phyloP scores from a whole-genome alignment of 768 basidiomycete species.

The Phanerochaete carnosa region DNA sequence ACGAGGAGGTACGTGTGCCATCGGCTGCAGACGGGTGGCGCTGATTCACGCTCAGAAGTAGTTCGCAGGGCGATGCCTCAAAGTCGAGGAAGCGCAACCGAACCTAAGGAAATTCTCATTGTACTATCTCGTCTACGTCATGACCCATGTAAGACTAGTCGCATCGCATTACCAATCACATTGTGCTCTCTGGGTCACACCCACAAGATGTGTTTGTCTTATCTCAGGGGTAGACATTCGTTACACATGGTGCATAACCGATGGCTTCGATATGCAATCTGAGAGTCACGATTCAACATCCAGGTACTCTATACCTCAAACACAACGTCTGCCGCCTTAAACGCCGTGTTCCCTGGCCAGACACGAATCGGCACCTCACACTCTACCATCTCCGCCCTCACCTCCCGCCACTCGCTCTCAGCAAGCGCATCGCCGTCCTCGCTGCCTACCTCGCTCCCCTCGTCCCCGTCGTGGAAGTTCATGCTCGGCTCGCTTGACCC shows the following conservation, averaged over 20 bases:
- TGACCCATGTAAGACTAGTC: background rate
- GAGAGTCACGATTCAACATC: too few species aligned
- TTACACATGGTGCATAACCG: too few species aligned
- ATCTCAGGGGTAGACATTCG: too few species aligned
- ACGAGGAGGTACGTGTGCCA: constrained; percentile 53
- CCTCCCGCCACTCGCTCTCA: constrained; percentile 63
- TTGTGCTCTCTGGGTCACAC: background rate
- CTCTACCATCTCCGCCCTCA: constrained; percentile 84
- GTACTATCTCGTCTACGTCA: background rate
- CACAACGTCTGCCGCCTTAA: constrained; percentile 73
- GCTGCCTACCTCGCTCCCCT: constrained; percentile 30
- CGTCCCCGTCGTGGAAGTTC: constrained; percentile 56
- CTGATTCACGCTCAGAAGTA: constrained; percentile 25
- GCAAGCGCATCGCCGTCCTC: constrained; percentile 26
- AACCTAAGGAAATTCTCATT: constrained; percentile 26
- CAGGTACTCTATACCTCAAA: constrained; percentile 55
- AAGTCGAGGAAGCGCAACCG: constrained; percentile 62
- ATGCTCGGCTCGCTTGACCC: constrained; percentile 38
- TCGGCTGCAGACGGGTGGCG: background rate
- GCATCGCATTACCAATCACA: background rate
- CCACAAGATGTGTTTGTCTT: too few species aligned
- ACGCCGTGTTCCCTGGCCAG: constrained; percentile 88
- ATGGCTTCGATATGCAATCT: too few species aligned
- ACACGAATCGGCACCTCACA: constrained; percentile 89
- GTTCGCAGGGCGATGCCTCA: constrained; percentile 32